Evolutionary conservation across 2,329 filamentous ascomycete species (phyloP).

Genomic region (Phoma sp.): DNA sequence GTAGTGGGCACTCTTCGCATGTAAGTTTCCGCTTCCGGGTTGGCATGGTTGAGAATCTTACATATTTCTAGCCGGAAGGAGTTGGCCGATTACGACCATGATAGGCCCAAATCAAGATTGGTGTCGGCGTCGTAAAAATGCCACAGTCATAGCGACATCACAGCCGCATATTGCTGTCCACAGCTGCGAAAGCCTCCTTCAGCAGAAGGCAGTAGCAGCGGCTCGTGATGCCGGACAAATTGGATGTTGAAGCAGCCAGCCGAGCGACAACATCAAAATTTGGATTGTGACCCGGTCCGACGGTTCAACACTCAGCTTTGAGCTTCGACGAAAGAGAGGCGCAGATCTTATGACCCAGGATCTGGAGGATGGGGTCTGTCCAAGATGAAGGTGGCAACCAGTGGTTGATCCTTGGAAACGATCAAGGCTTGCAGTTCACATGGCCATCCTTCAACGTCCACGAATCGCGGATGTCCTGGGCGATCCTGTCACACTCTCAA

Average conservation of each 20-base stretch:
- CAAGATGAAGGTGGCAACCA: not conserved
- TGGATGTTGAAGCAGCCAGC: not conserved
- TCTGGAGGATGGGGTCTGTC: not conserved
- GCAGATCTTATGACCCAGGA: not conserved
- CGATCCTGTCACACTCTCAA: constrained; percentile 1
- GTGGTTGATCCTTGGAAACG: not conserved
- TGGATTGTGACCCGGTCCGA: not conserved
- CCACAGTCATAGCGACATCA: not conserved
- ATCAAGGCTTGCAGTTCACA: constrained; percentile 11
- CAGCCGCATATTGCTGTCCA: not conserved
- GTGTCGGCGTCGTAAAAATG: not conserved
- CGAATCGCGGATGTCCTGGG: not conserved
- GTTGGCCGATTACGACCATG: not conserved
- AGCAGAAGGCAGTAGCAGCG: not conserved
- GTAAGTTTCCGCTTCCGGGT: constrained; percentile 2
- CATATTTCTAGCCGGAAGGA: not conserved
- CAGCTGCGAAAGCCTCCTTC: not conserved
- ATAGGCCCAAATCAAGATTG: not conserved
- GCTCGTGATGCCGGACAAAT: not conserved
- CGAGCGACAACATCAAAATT: not conserved
- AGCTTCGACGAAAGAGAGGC: not conserved
- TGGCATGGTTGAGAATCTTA: too few relatives aligned
- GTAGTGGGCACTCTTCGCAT: not conserved
- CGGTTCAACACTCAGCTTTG: not conserved
- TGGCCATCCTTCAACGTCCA: constrained; percentile 15